Conservation (phyloP, 768 basidiomycete genomes). For the Lentinula aciculospora region DNA sequence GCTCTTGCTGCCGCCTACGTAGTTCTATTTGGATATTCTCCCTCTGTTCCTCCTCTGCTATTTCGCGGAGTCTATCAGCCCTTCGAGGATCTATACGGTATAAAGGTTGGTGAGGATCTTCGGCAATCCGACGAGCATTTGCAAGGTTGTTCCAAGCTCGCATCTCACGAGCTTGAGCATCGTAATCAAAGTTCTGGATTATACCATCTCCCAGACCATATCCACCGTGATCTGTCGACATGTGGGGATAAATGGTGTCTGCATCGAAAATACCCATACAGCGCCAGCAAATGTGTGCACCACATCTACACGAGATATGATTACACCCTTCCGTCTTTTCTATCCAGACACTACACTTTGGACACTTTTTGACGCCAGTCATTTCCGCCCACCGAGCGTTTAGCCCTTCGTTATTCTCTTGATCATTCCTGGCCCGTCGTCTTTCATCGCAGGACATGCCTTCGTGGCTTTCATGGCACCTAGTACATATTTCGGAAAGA, state of each 20-base stretch:
- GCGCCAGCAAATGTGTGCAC: conserved; percentile 50
- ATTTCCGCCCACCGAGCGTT: conserved; percentile 32
- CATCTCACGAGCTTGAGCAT: conserved; percentile 1
- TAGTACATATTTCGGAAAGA: conserved; percentile 39
- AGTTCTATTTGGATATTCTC: background rate
- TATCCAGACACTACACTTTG: conserved; percentile 36
- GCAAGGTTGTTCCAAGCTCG: background rate
- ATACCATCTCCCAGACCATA: conserved; percentile 16
- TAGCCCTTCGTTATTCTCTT: conserved; percentile 34
- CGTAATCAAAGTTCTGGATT: background rate
- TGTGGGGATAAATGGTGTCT: conserved; percentile 24
- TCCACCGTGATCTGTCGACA: conserved; percentile 27
- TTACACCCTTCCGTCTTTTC: conserved; percentile 52
- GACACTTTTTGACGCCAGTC: conserved; percentile 40
- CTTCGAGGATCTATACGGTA: background rate
- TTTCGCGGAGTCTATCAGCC: background rate
- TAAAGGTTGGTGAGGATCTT: background rate
- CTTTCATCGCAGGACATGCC: conserved; percentile 44
- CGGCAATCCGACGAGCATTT: background rate
- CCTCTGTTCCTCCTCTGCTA: background rate
- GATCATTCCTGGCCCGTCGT: conserved; percentile 21
- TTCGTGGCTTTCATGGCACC: conserved; percentile 47
- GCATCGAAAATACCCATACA: conserved; percentile 38
- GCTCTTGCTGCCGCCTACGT: background rate
- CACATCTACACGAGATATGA: conserved; percentile 47